Base-by-base conservation (phyloP, 2,329 filamentous ascomycete genomes). In the Grosmannia serpens region DNA sequence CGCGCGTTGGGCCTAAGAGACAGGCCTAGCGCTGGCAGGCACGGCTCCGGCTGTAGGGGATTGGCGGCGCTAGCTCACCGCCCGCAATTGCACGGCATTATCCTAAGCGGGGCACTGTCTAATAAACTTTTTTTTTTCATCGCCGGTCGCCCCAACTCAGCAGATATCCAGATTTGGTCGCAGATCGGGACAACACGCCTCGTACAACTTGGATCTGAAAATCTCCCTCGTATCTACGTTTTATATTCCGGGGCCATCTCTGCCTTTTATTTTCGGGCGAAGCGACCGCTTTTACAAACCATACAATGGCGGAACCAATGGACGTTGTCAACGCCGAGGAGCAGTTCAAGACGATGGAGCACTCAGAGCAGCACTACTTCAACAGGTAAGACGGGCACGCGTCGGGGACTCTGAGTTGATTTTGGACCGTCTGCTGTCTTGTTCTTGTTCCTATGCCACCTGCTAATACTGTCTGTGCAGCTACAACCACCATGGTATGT, bases 311-410 rank as follows among this genome's bases (percentile, higher is more conserved):
- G 57, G 72, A 69, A 65, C 73, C 76, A 62, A 83, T 81, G 79
- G 81, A 83, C 51, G 75, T 84, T 60, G 81, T 82, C 69, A 70
- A 75, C 64, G 82, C 81, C 54, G 82, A 85, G 75, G 71, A 80
- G 70, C 77, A 78, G 73, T 80, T 88, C 73, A 84, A 86, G 70
- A 73, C 77, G 67, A 86, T 96, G 82, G 87, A 89, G 71, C 91
- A 96, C 77, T 94, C 91, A 64, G 94, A 99, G 80, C 91, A 95
- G 74, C 94, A 97, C 75, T 99, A 97, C 80, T 97, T 97, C 79
- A 97, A 96, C 78, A 96, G 91, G 91, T 95, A 76, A 49, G 46
- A 49, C 20, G 11, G 22, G 46, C 22, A 10, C 4, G 10, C 46
- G 67, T 64, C 70, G 59, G 53, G 7, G 8, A n/a, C 31, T 17